phyloP scores from a whole-genome alignment of 169 alveolate genomes.

The Eimeria tenella region DNA sequence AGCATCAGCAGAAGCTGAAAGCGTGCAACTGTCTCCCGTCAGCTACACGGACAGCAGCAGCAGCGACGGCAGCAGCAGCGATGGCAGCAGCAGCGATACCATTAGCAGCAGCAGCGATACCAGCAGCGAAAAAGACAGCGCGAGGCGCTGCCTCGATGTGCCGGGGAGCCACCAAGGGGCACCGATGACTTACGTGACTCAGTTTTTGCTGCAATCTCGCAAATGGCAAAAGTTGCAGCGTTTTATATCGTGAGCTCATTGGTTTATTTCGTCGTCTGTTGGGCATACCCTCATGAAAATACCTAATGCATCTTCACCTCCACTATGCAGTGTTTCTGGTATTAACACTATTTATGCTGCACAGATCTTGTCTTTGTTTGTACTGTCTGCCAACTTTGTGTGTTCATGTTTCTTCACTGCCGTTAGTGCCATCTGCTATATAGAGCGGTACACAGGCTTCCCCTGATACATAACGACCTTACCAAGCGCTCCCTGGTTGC shows the following conservation, averaged over 20 bases:
- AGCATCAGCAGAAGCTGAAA: neutral
- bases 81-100: neutral
- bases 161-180: neutral
- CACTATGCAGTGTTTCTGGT: too few relatives aligned
- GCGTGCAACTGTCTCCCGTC: neutral
- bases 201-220: conserved; percentile 17
- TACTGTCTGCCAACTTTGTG: neutral
- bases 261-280: too few relatives aligned
- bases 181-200: neutral
- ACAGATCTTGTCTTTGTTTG: too few relatives aligned
- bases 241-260: neutral
- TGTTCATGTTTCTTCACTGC: neutral
- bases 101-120: conserved; percentile 13
- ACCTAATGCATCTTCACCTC: too few relatives aligned
- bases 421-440: neutral
- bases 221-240: conserved; percentile 34
- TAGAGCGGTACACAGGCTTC: too few relatives aligned
- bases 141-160: neutral
- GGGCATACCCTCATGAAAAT: too few relatives aligned
- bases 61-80: neutral
- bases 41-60: neutral
- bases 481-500: neutral
- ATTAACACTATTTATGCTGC: too few relatives aligned
- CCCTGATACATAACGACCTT: neutral
- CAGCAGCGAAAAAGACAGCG: conserved; percentile 14